phyloP scores from a whole-genome alignment of 176 grass and related monocot species.

The Eleusine coracana region DNA sequence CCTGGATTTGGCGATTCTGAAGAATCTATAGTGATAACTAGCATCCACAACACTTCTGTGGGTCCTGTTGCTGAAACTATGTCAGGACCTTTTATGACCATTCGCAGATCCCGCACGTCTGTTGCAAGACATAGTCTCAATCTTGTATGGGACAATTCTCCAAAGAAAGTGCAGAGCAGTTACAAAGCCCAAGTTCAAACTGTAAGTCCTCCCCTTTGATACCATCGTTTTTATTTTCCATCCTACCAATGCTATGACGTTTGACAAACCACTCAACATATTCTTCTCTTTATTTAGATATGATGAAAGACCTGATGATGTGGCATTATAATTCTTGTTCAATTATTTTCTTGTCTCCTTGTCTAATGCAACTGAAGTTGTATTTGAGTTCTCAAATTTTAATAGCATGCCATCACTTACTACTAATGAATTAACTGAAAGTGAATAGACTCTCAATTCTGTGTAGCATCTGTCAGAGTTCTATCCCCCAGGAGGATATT shows the following conservation, averaged over 20 bases:
- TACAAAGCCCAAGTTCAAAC: slow-evolving; percentile 23
- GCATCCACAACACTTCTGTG: slow-evolving; percentile 11
- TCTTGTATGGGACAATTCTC: slow-evolving; percentile 17
- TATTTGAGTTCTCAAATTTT: slow-evolving; percentile 6
- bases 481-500: not conserved
- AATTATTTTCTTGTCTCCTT: slow-evolving; percentile 14
- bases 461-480: not conserved
- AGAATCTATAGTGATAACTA: slow-evolving; percentile 6
- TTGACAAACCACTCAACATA: not conserved
- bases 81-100: not conserved
- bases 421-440: slow-evolving; percentile 20
- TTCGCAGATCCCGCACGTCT: slow-evolving; percentile 16
- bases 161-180: slow-evolving; percentile 33
- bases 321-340: slow-evolving; percentile 10
- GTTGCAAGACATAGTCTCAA: slow-evolving; percentile 19
- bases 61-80: not conserved
- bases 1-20: slow-evolving; percentile 55
- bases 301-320: not conserved
- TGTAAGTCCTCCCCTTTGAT: slow-evolving; percentile 29
- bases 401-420: not conserved
- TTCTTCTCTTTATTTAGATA: slow-evolving; percentile 36
- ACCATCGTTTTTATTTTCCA: not conserved
- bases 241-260: not conserved
- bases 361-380: not conserved
- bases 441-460: not conserved